Conservation (phyloP, 371 early-diverging fungal genomes). For the Mortierella polycephala region DNA sequence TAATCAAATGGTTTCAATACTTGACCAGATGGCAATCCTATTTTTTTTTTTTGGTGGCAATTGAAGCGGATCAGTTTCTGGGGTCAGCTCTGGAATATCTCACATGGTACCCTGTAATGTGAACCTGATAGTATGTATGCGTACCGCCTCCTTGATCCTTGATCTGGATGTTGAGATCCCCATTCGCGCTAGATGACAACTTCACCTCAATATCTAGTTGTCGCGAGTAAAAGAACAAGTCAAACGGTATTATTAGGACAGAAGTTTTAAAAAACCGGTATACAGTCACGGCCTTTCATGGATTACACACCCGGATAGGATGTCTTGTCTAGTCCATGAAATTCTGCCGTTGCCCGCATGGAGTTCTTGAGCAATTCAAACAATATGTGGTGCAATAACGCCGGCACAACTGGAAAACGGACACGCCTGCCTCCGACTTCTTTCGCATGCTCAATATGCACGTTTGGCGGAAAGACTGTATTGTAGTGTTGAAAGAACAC, state of each 20-base stretch:
- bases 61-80: background rate
- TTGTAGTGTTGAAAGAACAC: conserved; percentile 54
- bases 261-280: background rate
- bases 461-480: conserved; percentile 48
- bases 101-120: too few species aligned
- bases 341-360: conserved; percentile 54
- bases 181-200: conserved; percentile 16
- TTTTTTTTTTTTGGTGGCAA: background rate
- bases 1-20: conserved; percentile 31
- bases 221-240: background rate
- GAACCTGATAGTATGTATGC: background rate
- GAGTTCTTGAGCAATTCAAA: conserved; percentile 53
- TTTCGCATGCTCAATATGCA: conserved; percentile 49
- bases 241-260: background rate
- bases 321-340: conserved; percentile 42
- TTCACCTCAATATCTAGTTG: conserved; percentile 33
- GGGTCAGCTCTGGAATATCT: too few species aligned
- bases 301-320: conserved; percentile 40
- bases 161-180: conserved; percentile 33
- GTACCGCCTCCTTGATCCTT: conserved; percentile 51
- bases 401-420: conserved; percentile 52
- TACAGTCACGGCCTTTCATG: background rate
- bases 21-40: conserved; percentile 33
- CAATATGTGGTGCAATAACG: conserved; percentile 47
- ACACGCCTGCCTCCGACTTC: conserved; percentile 40